phyloP scores from a whole-genome alignment of 352 stramenopile species.

The Globisporangium acanthophoron region DNA sequence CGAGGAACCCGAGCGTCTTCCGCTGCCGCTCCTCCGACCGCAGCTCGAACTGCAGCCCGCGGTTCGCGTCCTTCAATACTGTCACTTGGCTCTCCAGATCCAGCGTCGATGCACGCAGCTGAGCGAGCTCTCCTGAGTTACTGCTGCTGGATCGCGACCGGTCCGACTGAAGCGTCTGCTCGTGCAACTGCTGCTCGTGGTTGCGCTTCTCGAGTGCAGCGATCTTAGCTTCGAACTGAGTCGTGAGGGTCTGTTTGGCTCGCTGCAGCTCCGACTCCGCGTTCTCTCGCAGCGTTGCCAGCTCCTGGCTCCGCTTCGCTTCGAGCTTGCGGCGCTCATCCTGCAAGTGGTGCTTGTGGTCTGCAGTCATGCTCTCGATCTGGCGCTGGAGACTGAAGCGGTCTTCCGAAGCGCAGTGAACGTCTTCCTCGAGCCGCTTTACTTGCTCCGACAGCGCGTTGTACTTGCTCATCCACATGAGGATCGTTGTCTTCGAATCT shows the following conservation, averaged over 20 bases:
- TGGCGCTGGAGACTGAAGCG: conserved; percentile 21
- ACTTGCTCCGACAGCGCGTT: conserved; percentile 32
- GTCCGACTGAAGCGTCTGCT: conserved; percentile 4
- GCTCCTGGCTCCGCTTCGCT: neutral
- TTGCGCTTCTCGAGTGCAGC: conserved; percentile 1
- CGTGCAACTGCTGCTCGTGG: conserved; percentile 1
- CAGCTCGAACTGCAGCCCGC: conserved; percentile 10
- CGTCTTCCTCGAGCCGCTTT: conserved; percentile 24
- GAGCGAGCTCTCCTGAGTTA: conserved; percentile 11
- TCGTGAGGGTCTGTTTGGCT: neutral
- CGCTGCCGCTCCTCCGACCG: conserved; percentile 11
- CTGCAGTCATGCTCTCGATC: conserved; percentile 17
- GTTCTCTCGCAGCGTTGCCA: neutral
- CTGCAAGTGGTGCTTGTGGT: conserved; percentile 6
- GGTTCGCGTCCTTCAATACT: conserved; percentile 12
- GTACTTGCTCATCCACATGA: conserved; percentile 72
- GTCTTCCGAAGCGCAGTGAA: conserved; percentile 23
- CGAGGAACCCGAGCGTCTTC: conserved; percentile 19
- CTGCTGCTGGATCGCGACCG: conserved; percentile 11
- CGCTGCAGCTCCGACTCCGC: neutral
- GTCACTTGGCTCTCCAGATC: conserved; percentile 10
- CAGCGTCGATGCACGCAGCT: conserved; percentile 1
- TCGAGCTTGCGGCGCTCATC: conserved; percentile 1
- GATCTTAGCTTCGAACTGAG: conserved; percentile 14
- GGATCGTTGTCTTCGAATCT: conserved; percentile 48